phyloP scores from a whole-genome alignment of 2,329 filamentous ascomycete genomes.

The Ophiostoma montium region DNA sequence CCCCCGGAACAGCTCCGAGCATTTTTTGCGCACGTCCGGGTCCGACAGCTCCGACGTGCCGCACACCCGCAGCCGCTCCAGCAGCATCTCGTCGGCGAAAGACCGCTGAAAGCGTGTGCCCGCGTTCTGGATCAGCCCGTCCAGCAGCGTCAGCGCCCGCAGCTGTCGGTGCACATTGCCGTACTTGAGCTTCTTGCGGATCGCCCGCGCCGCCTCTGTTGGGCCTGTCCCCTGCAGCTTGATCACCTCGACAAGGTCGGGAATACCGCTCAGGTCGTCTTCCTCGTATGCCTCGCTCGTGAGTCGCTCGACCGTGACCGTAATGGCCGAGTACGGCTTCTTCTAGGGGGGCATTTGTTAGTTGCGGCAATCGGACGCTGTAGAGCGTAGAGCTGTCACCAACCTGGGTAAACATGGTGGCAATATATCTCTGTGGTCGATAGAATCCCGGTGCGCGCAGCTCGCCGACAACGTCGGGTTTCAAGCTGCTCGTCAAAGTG shows the following conservation, averaged over 20 bases:
- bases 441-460: no score
- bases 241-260: constrained; percentile 88
- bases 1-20: constrained; percentile 68
- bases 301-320: constrained; percentile 79
- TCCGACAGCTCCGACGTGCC: constrained; percentile 77
- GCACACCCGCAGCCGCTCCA: constrained; percentile 81
- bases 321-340: constrained; percentile 88
- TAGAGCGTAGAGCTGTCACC: no score
- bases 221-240: constrained; percentile 78
- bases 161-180: constrained; percentile 88
- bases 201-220: constrained; percentile 74
- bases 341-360: constrained; percentile 30
- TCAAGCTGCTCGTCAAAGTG: background rate
- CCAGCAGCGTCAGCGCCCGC: constrained; percentile 73
- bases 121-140: constrained; percentile 89
- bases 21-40: constrained; percentile 74
- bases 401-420: constrained; percentile 6
- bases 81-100: constrained; percentile 80
- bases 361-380: no score
- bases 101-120: constrained; percentile 72
- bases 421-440: no score
- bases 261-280: constrained; percentile 81
- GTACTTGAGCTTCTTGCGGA: constrained; percentile 98
- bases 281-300: constrained; percentile 83
- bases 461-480: background rate